phyloP scores from a whole-genome alignment of 106 monocot genomes.

The Cymbidium sinense region DNA sequence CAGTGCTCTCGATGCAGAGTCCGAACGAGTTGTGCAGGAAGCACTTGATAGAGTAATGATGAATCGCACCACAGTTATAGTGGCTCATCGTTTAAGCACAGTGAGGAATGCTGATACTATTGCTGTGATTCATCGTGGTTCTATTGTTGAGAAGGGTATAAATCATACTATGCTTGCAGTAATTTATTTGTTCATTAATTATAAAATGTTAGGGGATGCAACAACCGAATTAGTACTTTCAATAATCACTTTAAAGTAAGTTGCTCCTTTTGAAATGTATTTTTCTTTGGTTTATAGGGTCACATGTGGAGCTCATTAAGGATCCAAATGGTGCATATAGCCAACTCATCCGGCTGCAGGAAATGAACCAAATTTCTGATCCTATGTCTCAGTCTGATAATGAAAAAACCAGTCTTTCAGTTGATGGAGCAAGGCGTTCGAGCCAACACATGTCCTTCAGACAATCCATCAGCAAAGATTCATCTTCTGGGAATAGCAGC shows the following conservation, averaged over 20 bases:
- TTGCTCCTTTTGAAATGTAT: background rate
- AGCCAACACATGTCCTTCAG: slow-evolving; percentile 4
- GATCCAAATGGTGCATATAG: slow-evolving; percentile 25
- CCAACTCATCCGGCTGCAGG: slow-evolving; percentile 20
- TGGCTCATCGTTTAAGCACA: slow-evolving; percentile 38
- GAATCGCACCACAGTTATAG: slow-evolving; percentile 30
- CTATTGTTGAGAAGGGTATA: slow-evolving; percentile 29
- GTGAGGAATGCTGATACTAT: slow-evolving; percentile 25
- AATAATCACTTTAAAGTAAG: too few relatives aligned
- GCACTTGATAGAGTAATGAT: slow-evolving; percentile 36
- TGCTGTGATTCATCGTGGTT: slow-evolving; percentile 24
- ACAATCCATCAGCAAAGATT: slow-evolving; percentile 17
- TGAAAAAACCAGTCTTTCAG: background rate
- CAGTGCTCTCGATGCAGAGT: slow-evolving; percentile 27
- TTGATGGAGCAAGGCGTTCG: background rate
- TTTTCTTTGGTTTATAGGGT: slow-evolving; percentile 14
- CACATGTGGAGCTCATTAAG: slow-evolving; percentile 14
- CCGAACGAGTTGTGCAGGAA: slow-evolving; percentile 35
- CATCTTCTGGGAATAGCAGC: slow-evolving; percentile 19
- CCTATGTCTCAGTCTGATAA: background rate
- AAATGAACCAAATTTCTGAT: slow-evolving; percentile 11
- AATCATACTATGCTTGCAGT: background rate
- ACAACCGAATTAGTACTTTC: too few relatives aligned
- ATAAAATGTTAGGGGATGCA: background rate
- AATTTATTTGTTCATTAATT: background rate